Conservation (phyloP, 2,329 filamentous ascomycete genomes). For the Xylariaceae sp. region DNA sequence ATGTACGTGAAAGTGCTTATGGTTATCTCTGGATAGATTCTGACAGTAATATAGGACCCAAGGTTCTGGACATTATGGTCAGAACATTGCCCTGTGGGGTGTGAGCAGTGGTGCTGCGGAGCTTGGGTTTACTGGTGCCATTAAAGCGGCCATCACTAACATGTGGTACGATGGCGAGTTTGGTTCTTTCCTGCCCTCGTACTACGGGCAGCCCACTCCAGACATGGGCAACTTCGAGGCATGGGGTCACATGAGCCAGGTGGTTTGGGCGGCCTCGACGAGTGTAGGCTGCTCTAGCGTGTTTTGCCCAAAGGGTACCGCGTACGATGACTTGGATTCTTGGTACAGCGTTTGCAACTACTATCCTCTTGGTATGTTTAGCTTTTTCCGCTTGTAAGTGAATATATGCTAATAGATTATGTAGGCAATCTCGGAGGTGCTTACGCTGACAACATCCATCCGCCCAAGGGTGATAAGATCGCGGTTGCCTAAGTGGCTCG, state of each 20-base stretch:
- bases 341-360: slow-evolving; percentile 93
- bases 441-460: slow-evolving; percentile 58
- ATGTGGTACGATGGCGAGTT: slow-evolving; percentile 90
- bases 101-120: slow-evolving; percentile 47
- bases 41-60: slow-evolving; percentile 55
- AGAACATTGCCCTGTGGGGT: slow-evolving; percentile 81
- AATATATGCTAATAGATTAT: neutral
- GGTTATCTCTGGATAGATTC: slow-evolving; percentile 15
- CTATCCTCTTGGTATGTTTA: slow-evolving; percentile 68
- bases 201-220: slow-evolving; percentile 67
- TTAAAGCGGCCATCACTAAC: slow-evolving; percentile 75
- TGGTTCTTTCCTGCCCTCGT: slow-evolving; percentile 56
- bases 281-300: slow-evolving; percentile 68
- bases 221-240: slow-evolving; percentile 66
- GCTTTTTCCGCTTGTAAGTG: neutral
- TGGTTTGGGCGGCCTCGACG: slow-evolving; percentile 71
- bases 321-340: slow-evolving; percentile 57
- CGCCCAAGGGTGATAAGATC: slow-evolving; percentile 46
- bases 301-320: slow-evolving; percentile 59
- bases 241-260: slow-evolving; percentile 79
- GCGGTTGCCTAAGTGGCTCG: slow-evolving; percentile 35
- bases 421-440: slow-evolving; percentile 60
- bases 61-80: slow-evolving; percentile 75
- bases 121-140: slow-evolving; percentile 60
- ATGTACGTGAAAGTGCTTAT: slow-evolving; percentile 62